These are phyloP conservation scores for Agaricales sp. DNA, from an alignment of 1,284 basidiomycete species.

Conservation along the genomic window DNA sequence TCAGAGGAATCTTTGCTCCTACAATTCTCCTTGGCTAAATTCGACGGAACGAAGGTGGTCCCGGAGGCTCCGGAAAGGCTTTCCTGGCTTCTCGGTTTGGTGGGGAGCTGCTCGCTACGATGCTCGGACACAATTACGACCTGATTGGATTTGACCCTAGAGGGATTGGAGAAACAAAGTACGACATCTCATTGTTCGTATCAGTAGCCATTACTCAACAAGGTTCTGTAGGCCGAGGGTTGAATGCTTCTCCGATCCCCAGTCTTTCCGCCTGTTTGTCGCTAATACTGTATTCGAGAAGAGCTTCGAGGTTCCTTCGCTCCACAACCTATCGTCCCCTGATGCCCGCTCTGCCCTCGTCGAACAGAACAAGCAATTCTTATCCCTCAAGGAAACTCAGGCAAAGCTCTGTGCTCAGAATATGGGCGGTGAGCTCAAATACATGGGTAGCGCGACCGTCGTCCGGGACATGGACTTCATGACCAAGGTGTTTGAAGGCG, in stretches of 20 bases:
- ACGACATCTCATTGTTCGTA: slow-evolving; percentile 3
- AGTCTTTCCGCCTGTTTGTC: slow-evolving; percentile 21
- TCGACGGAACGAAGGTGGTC: slow-evolving; percentile 16
- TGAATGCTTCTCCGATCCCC: slow-evolving; percentile 22
- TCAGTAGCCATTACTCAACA: not conserved
- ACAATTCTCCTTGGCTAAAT: not conserved
- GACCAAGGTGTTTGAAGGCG: slow-evolving; percentile 25
- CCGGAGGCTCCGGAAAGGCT: slow-evolving; percentile 16
- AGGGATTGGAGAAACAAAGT: slow-evolving; percentile 27
- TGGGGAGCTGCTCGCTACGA: slow-evolving; percentile 5
- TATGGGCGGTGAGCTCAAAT: slow-evolving; percentile 28
- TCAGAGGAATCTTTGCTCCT: not conserved
- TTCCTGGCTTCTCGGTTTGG: not conserved
- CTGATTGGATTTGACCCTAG: slow-evolving; percentile 34
- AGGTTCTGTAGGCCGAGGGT: slow-evolving; percentile 20
- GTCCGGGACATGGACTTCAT: slow-evolving; percentile 33
- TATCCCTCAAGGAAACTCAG: slow-evolving; percentile 24
- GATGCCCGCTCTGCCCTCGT: slow-evolving; percentile 20
- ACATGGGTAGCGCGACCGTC: slow-evolving; percentile 33
- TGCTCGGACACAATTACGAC: slow-evolving; percentile 24
- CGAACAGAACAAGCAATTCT: slow-evolving; percentile 22
- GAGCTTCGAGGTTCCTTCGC: slow-evolving; percentile 22
- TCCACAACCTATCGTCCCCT: slow-evolving; percentile 16
- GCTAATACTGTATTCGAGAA: slow-evolving; percentile 26
- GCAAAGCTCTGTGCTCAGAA: slow-evolving; percentile 24